These are phyloP conservation scores for Excoecaria cochinchinensis DNA, from an alignment of 345 rosid genomes.

Conservation along the genomic window DNA sequence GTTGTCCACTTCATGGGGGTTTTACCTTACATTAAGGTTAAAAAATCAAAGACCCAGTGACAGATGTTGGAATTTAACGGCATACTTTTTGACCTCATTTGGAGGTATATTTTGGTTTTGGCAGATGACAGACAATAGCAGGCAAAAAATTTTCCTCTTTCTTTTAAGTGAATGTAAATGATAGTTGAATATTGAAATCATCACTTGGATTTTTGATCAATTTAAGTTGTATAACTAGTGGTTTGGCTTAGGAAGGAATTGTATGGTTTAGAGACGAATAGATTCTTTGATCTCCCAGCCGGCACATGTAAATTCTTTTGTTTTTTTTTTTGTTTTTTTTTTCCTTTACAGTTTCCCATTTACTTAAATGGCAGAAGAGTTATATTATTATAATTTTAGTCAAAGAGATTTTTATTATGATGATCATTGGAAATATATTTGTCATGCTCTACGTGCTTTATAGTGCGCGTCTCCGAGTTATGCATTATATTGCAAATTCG, in stretches of 20 bases:
- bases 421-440: neutral
- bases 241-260: conserved; percentile 9
- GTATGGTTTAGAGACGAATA: neutral
- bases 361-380: neutral
- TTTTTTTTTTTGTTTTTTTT: neutral
- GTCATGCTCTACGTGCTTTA: no score
- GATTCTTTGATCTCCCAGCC: neutral
- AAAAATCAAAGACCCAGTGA: conserved; percentile 56
- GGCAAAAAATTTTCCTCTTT: neutral
- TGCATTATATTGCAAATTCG: no score
- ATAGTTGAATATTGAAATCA: conserved; percentile 9
- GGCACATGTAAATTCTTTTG: neutral
- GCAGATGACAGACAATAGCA: conserved; percentile 13
- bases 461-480: no score
- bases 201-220: conserved; percentile 8
- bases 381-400: no score
- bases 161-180: conserved; percentile 16
- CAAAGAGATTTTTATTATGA: neutral
- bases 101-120: conserved; percentile 13
- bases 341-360: no score
- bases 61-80: neutral
- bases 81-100: neutral
- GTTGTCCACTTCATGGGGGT: conserved; percentile 53
- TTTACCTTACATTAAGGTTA: conserved; percentile 77
- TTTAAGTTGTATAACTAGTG: conserved; percentile 16